Base-by-base conservation (phyloP, 2,329 filamentous ascomycete species). In the Colletotrichum zoysiae region DNA sequence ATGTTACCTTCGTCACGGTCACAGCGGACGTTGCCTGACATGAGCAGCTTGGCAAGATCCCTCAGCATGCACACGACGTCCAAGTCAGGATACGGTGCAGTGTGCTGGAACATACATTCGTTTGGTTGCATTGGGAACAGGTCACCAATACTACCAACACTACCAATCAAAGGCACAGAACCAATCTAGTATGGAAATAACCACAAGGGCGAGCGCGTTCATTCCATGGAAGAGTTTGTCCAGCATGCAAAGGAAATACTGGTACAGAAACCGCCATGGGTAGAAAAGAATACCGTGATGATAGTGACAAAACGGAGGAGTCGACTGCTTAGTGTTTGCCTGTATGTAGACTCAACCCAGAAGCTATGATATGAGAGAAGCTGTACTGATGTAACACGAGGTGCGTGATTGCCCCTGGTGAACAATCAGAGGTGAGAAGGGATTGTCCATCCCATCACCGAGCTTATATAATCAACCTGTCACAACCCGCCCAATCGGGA, bases 401-500 rank as follows among this genome's bases (percentile, higher is more conserved):
- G 38, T 40, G n/a, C 2, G n/a, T 23, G n/a, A 9, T 51, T 51
- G 23, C 4, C 23, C 23, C 12, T 16, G n/a, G n/a, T 26, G 11
- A 51, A 26, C 23, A 51, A 4, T 26, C n/a, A 18, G 23, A 30
- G 9, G 9, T 38, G 7, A 8, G 26, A n/a, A 38, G 40, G 14
- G 5, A 9, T n/a, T 18, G 51, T 30, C 44, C 46, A 42, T 51
- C 74, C 62, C 65, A 73, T 26, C 30, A 23, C 44, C 1, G 6
- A 26, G 60, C 51, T 71, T 71, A 71, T 23, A 44, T 71, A 71
- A 71, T 53, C 65, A 11, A 14, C 14, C 40, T 69, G 38, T 50
- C 38, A 71, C 53, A 46, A 18, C 60, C 65, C 61, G 50, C 56
- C 67, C 38, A 26, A 69, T 71, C 63, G 53, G 69, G 69, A 58